Base-by-base conservation (phyloP, 768 basidiomycete species). In the Cantharellus anzutake region DNA sequence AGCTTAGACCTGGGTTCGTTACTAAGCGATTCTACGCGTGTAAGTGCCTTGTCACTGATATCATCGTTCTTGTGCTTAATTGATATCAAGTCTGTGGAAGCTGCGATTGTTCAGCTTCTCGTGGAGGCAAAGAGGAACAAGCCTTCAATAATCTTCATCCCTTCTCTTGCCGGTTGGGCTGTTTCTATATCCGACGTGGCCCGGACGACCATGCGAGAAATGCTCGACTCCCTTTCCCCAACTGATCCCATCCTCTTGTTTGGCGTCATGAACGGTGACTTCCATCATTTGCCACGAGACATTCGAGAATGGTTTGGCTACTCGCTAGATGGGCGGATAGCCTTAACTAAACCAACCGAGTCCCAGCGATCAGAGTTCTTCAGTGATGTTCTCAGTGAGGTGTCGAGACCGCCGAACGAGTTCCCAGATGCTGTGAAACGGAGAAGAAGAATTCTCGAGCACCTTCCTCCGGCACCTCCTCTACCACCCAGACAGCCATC, bases 81-180 rank as follows among this genome's bases (percentile, higher is more conserved):
- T 42, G 48, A n/a, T 41, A 3, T 56, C 3, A 59, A 94, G 91
- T 89, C 89, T 1, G 71, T 81, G 3, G 96, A 99, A 71, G 88
- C 96, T 1, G 84, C 88, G 2, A 82, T 97, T 59, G 90, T 97
- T 3, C 93, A 98, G 65, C 75, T 96, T 16, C 97, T 99, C 67
- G 78, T 93, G 29, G 96, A 99, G 69, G 96, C 94, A 0, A 98
- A 97, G 68, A 82, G 94, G 37, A 89, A 96, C 68, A 92, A 94
- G 65, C 96, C 96, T 0, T 92, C 91, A 0, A 84, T 98, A 42
- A 79, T 99, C 55, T 98, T 93, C 70, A 88, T 99, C 39, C 94
- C 94, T 0, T 86, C 89, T 1, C 78, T 99, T 3, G 66, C 80
- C 1, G 79, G 83, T 0, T 98, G 93, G 92, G 86, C 85, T 63